Evolutionary conservation across 768 basidiomycete species (phyloP).

Genomic region (Phaffia tasmanica): DNA sequence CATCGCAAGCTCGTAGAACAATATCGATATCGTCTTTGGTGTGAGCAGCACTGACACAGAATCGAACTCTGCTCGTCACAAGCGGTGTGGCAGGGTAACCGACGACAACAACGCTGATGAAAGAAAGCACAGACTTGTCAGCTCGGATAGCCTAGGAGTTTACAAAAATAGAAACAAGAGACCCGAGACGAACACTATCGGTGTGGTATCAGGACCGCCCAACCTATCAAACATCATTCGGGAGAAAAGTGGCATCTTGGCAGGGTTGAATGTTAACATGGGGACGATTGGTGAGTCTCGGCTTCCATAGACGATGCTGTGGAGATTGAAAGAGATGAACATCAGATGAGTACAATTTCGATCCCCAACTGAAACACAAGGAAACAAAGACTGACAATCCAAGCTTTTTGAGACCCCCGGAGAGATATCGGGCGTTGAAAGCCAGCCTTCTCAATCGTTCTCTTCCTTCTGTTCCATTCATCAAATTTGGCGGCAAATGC

Average conservation of each 20-base stretch:
- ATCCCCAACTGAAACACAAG: too few relatives aligned
- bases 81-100: constrained; percentile 58
- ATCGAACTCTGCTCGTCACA: constrained; percentile 74
- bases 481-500: constrained; percentile 55
- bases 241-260: constrained; percentile 81
- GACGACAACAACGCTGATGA: not conserved
- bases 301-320: constrained; percentile 75
- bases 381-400: constrained; percentile 49
- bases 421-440: constrained; percentile 90
- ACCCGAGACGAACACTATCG: constrained; percentile 63
- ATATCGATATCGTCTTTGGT: constrained; percentile 93
- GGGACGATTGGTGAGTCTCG: constrained; percentile 87
- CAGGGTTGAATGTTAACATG: constrained; percentile 78
- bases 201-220: constrained; percentile 45
- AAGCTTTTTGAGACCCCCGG: constrained; percentile 69
- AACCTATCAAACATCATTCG: constrained; percentile 69
- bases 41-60: constrained; percentile 88
- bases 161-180: not conserved
- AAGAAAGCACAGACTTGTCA: too few relatives aligned
- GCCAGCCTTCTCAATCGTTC: constrained; percentile 75
- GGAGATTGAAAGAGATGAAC: too few relatives aligned
- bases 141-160: not conserved
- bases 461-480: constrained; percentile 73
- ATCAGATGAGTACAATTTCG: too few relatives aligned
- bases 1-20: constrained; percentile 75